Evolutionary conservation across 306 rosid species (phyloP), one percentile per base, ranked within the genome.

Genomic region (Casuarina cunninghamiana): DNA sequence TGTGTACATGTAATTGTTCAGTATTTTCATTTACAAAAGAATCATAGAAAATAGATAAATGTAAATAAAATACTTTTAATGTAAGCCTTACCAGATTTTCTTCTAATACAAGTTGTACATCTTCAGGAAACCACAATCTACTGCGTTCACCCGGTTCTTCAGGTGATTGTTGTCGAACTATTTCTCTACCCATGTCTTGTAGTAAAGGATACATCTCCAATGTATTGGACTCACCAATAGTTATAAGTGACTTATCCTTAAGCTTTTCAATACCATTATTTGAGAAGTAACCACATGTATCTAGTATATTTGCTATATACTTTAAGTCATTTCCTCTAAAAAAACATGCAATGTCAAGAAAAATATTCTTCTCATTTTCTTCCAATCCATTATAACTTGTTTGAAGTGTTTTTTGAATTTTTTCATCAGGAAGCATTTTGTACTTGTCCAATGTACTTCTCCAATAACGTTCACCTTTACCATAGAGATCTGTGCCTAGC

Each of bases 191-290:
- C 54, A 88, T 55, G 69, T 83, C 70, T 66, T 87, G 86, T 6
- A 83, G 17, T 50, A 80, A 83, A 58, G 81, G 79, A 78, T 81
- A 89, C 90, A 89, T 83, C 53, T 3, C 0, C 10, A 87, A 37
- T 8, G 9, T 17, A 6, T 2, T 5, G 5, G 48, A 1, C 6
- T 82, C 79, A 43, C 45, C 5, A 82, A 35, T 37, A 3, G 38
- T 70, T 71, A 87, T n/a, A 2, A 86, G 70, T 48, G 76, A 74
- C 53, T 81, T 86, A 2, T 78, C 80, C 3, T 37, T 2, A 26
- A 84, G 81, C 4, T 35, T 72, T 0, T 45, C n/a, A 7, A 87
- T 73, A 15, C 80, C 82, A 44, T 50, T 69, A 0, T 9, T 17
- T 2, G 78, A 68, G 48, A 9, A 16, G 16, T 73, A 77, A 60